Conservation (phyloP, 441 rosid genomes). For the Adansonia rubrostipa region DNA sequence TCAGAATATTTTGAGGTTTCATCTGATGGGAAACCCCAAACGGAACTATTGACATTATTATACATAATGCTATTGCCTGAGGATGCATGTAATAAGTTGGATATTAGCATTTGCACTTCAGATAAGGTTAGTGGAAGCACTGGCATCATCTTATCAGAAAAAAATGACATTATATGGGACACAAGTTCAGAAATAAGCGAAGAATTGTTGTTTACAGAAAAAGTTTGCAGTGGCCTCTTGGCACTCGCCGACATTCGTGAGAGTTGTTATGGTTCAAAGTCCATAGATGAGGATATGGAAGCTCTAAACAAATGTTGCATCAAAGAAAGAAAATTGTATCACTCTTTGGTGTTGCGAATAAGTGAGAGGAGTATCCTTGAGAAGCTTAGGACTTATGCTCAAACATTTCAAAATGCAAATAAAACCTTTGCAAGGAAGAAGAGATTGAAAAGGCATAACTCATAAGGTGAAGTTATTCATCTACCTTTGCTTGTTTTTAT, state of each 20-base stretch:
- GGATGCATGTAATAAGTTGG: constrained; percentile 50
- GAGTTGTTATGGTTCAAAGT: constrained; percentile 54
- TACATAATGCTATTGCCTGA: constrained; percentile 64
- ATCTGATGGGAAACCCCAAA: constrained; percentile 71
- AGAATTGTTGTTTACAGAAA: constrained; percentile 57
- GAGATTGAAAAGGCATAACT: constrained; percentile 32
- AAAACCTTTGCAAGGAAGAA: constrained; percentile 31
- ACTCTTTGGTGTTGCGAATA: constrained; percentile 61
- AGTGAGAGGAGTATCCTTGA: constrained; percentile 79
- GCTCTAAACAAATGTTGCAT: constrained; percentile 42
- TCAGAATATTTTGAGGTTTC: constrained; percentile 85
- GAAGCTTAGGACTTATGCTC: constrained; percentile 59
- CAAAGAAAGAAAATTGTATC: constrained; percentile 65
- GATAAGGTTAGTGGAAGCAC: constrained; percentile 33
- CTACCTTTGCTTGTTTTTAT: neutral
- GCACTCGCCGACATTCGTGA: constrained; percentile 70
- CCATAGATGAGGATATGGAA: constrained; percentile 57
- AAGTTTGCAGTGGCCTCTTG: constrained; percentile 66
- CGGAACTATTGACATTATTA: constrained; percentile 65
- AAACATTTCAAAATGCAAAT: constrained; percentile 19
- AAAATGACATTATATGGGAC: constrained; percentile 34
- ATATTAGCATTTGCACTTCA: constrained; percentile 49
- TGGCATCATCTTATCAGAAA: constrained; percentile 41
- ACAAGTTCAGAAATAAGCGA: constrained; percentile 42
- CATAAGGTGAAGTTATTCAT: constrained; percentile 5